Evolutionary conservation across 164 flowering plant species (phyloP), one percentile per base, ranked within the genome.

Genomic region (Macadamia integrifolia): DNA sequence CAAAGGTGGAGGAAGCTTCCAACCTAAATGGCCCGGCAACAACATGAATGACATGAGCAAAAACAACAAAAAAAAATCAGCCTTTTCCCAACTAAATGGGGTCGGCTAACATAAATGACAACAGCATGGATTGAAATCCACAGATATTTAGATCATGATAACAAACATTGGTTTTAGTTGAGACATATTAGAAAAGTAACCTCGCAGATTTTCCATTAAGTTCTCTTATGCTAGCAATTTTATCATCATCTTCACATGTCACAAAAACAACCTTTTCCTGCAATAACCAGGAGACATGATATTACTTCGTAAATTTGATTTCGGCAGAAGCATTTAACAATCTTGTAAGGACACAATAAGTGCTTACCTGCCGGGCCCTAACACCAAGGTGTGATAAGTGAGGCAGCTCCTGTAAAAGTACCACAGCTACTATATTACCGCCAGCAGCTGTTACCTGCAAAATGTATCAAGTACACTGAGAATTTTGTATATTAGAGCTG

Each of bases 371-470:
- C 2, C 98, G 94, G 35, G 98, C 94, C 74, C 98, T 81, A 64
- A 93, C 98, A 82, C 98, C 98, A 79, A 93, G 92, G 81, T 93
- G 98, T 64, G 97, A 93, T 62, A 93, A 80, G 80, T 93, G 97
- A 79, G 98, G 98, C 73, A 93, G 77, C 82, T 93, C 98, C 74
- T 93, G 98, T 68, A 89, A 81, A 42, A 93, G 97, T 15, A 93
- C 75, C 68, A 93, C 86, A 60, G 97, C 98, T 9, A 68, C 80
- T 74, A 93, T 86, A 75, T 88, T 87, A 68, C 72, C 73, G 55
- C 96, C 97, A 69, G 96, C 91, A 74, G 96, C 89, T 58, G 88
- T 84, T 46, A 93, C 92, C 98, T 93, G 87, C 67, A 60, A 72
- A 35, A 35, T 35, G 52, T 43, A 44, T 60, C 43, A 67, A 40